Percentiles rank a stretch among this genome's conserved stretches.
Evolutionary conservation across 2,329 filamentous ascomycete species (phyloP).

Genomic region (Hymenoscyphus repandus): DNA sequence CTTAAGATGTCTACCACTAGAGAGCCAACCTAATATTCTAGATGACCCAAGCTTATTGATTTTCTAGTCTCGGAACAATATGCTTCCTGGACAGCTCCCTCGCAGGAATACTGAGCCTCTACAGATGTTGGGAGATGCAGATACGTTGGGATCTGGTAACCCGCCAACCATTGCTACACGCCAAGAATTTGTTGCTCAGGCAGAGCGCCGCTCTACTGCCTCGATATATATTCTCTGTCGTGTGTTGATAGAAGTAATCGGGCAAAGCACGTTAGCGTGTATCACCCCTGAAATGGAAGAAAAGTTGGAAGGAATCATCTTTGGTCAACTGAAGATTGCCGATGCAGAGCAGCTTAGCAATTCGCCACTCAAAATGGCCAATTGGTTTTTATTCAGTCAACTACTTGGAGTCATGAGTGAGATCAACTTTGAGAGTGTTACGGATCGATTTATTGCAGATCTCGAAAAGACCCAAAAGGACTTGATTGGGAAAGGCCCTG

Average conservation of each 20-base stretch:
- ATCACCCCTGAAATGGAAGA: constrained; percentile 91
- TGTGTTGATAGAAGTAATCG: constrained; percentile 89
- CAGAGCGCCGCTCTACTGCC: constrained; percentile 85
- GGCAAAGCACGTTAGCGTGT: constrained; percentile 75
- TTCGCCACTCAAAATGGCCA: constrained; percentile 81
- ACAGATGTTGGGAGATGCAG: constrained; percentile 20
- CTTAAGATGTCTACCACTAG: background rate
- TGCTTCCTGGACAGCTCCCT: constrained; percentile 38
- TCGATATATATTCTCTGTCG: constrained; percentile 95
- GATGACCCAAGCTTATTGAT: constrained; percentile 6
- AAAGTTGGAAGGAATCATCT: constrained; percentile 91
- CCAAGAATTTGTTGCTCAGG: constrained; percentile 70
- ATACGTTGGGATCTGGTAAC: constrained; percentile 12
- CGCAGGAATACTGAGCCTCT: constrained; percentile 70
- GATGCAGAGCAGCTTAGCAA: constrained; percentile 74
- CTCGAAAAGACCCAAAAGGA: constrained; percentile 75
- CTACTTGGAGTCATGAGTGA: constrained; percentile 95
- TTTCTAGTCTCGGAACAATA: constrained; percentile 19
- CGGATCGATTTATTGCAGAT: constrained; percentile 75
- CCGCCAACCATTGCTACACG: constrained; percentile 36
- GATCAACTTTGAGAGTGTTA: constrained; percentile 81
- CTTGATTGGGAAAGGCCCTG: constrained; percentile 63
- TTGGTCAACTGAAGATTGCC: constrained; percentile 85
- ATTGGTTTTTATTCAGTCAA: constrained; percentile 92
- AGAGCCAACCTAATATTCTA: background rate